Evolutionary conservation across 2,329 filamentous ascomycete genomes (phyloP), one percentile per base, ranked within the genome.

Genomic region (Colletotrichum orbiculare): DNA sequence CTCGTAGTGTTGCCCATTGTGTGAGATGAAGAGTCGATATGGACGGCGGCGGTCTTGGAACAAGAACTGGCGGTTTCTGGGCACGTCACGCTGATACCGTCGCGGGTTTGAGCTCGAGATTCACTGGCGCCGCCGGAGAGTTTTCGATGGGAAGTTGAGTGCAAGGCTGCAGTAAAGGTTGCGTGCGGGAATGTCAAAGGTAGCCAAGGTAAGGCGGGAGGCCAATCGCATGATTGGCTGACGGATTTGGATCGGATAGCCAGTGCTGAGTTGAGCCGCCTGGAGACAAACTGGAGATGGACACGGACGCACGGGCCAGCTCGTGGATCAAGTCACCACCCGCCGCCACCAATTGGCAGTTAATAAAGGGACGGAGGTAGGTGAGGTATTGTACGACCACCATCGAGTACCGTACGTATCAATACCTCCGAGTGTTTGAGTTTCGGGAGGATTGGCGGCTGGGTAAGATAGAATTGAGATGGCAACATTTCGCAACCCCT

Each of bases 1-100:
- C 88, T 91, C 71, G 87, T 88, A 63, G 87, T 87, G 79, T 91
- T 91, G 72, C 89, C 89, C 89, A 91, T 91, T 70, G 71, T 72
- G 71, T 59, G 39, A 46, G n/a, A 52, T 25, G 50, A 38, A 38
- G 37, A 38, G 42, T 58, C 49, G 45, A 54, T 56, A 41, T 66
- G 33, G 60, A 50, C 25, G 48, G 37, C 42, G 49, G 43, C 54
- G 46, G 52, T 38, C 35, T 48, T 47, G 39, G 46, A 52, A 57
- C 37, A 43, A 41, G 25, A 42, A 34, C 41, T 41, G 13, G 17
- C 38, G 47, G 38, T 49, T 42, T 41, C 39, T 37, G 41, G 38
- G 38, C 34, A 13, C 38, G 12, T 12, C 13, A 35, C 41, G 34
- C 37, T 64, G 25, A 25, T 25, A 25, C 25, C 35, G 61, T 61